Evolutionary conservation across 495 filamentous ascomycete species (phyloP).

Genomic region (Lindgomyces ingoldianus): DNA sequence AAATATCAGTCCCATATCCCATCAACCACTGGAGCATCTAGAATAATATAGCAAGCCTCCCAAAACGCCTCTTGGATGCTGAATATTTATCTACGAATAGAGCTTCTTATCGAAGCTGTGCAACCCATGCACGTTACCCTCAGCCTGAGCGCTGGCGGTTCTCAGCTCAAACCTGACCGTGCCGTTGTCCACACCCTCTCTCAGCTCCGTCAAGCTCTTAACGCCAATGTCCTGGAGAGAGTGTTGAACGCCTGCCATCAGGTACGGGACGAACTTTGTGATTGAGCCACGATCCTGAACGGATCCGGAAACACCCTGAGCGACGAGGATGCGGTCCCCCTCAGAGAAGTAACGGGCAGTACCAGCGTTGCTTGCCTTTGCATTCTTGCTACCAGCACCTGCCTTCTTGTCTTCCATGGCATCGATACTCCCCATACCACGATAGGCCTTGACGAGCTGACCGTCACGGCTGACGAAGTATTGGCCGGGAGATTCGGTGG

Average conservation of each 20-base stretch:
- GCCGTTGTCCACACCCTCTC: conserved; percentile 72
- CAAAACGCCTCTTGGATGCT: conserved; percentile 27
- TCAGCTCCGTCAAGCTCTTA: conserved; percentile 72
- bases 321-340: conserved; percentile 88
- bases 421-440: conserved; percentile 97
- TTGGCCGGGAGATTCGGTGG: conserved; percentile 94
- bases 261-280: conserved; percentile 92
- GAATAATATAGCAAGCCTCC: conserved; percentile 1
- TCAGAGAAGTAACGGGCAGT: conserved; percentile 99
- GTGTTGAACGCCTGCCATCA: conserved; percentile 93
- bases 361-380: conserved; percentile 88
- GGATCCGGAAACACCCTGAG: conserved; percentile 86
- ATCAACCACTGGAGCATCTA: background rate
- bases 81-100: conserved; percentile 65
- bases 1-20: conserved; percentile 2
- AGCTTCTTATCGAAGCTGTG: conserved; percentile 99
- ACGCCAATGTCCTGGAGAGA: conserved; percentile 94
- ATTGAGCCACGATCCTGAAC: conserved; percentile 77
- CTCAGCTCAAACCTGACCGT: conserved; percentile 89
- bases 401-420: conserved; percentile 99
- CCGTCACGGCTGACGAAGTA: conserved; percentile 95
- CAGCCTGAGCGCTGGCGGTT: conserved; percentile 89
- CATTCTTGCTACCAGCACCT: conserved; percentile 62
- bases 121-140: conserved; percentile 93
- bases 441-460: conserved; percentile 97